A percentile compares a stretch with the other conserved stretches of the same genome.
Evolutionary conservation across 805 yeast species (phyloP).

Genomic region (Myxozyma neotropica): DNA sequence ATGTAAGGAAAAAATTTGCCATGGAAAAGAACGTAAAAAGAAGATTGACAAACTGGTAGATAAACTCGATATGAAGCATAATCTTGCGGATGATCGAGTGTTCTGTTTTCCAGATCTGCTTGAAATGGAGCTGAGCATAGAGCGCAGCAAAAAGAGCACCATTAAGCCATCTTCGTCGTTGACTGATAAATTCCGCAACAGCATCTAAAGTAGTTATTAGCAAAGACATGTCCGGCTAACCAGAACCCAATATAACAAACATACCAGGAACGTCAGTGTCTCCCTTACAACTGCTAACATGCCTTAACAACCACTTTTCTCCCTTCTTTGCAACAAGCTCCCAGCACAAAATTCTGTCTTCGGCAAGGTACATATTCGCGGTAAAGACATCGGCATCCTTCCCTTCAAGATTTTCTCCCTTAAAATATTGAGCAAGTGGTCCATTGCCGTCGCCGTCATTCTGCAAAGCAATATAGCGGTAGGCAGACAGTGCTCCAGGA

Average conservation of each 20-base stretch:
- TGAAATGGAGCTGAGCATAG: slow-evolving; percentile 78
- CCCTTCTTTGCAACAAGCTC: slow-evolving; percentile 86
- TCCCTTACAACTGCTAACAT: slow-evolving; percentile 85
- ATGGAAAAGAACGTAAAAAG: slow-evolving; percentile 90
- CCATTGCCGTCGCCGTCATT: slow-evolving; percentile 71
- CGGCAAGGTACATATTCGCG: slow-evolving; percentile 96
- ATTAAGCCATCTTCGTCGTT: slow-evolving; percentile 94
- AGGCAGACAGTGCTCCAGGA: slow-evolving; percentile 97
- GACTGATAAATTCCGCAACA: slow-evolving; percentile 82
- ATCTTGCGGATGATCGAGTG: slow-evolving; percentile 69
- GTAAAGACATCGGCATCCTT: slow-evolving; percentile 79
- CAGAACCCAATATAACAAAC: slow-evolving; percentile 40
- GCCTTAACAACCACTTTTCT: slow-evolving; percentile 75
- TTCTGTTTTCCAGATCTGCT: slow-evolving; percentile 73
- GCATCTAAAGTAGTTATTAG: slow-evolving; percentile 36
- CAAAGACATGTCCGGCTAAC: too few species aligned
- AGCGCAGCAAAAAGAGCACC: slow-evolving; percentile 95
- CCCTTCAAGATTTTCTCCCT: slow-evolving; percentile 83
- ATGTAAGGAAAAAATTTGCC: slow-evolving; percentile 87
- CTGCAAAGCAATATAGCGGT: slow-evolving; percentile 76
- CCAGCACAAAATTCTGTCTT: slow-evolving; percentile 92
- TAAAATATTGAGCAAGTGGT: slow-evolving; percentile 86
- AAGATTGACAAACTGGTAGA: slow-evolving; percentile 73
- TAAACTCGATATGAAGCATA: slow-evolving; percentile 72
- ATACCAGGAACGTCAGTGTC: slow-evolving; percentile 90